Base-by-base conservation (phyloP, 2,329 filamentous ascomycete species). In the Rutstroemia sp. region DNA sequence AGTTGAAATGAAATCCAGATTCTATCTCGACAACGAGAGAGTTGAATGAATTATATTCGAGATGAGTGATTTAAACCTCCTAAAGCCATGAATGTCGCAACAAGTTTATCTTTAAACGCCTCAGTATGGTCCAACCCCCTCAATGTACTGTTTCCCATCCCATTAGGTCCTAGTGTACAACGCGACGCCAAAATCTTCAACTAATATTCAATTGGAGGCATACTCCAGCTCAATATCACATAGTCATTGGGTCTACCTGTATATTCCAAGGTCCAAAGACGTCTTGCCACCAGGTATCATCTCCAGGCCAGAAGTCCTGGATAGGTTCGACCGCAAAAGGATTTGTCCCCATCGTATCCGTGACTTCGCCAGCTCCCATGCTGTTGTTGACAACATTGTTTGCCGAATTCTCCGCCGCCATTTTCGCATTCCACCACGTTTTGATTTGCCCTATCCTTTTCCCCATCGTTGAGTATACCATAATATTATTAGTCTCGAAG, bases 231-330 rank as follows among this genome's bases (percentile, higher is more conserved):
- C 30, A 5, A 9, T 5, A 34, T 34, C 10, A 34, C 9, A 34
- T 34, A 34, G 12, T 5, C 30, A 34, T 34, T n/a, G 17, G 17
- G 16, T 42, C 39, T n/a, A 14, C 9, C 6, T 34, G 45, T 10
- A 36, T n/a, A n/a, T 14, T 23, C 34, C 34, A 49, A 12, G 52
- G 3, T 39, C 23, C 34, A 10, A 54, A 49, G 23, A 48, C 23
- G 48, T 54, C 44, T 9, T 54, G 52, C 52, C 52, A 54, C 52
- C 44, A 54, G 3, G 7, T 46, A 34, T 54, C 45, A 19, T 49
- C 45, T n/a, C 16, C 39, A 17, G 39, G 39, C 52, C 52, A 54
- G 3, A 17, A 5, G 4, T 54, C 52, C 44, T 40, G 17, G 2
- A 19, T 30, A 17, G 30, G 27, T 42, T 54, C 45, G 3, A 48